phyloP scores from a whole-genome alignment of 768 basidiomycete genomes.

The Clavulina sp. region DNA sequence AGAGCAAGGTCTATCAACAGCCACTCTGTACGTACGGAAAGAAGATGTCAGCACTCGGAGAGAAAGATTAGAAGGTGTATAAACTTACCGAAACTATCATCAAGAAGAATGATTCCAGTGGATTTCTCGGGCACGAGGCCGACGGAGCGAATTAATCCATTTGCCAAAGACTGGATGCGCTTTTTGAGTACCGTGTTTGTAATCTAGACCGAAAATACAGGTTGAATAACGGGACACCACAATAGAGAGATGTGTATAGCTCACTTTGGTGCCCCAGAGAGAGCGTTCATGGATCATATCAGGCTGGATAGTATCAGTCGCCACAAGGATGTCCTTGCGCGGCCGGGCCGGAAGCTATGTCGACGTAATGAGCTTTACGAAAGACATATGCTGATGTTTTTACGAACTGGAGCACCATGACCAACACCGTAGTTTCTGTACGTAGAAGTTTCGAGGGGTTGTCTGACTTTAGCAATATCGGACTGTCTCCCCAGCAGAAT shows the following conservation, averaged over 20 bases:
- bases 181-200: slow-evolving; percentile 55
- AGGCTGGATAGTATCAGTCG: slow-evolving; percentile 47
- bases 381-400: neutral
- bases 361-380: neutral
- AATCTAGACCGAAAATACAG: slow-evolving; percentile 28
- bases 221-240: neutral
- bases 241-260: slow-evolving; percentile 8
- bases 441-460: slow-evolving; percentile 66
- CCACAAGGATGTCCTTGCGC: slow-evolving; percentile 47
- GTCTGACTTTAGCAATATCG: slow-evolving; percentile 67
- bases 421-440: slow-evolving; percentile 80
- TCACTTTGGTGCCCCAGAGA: slow-evolving; percentile 63
- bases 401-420: slow-evolving; percentile 33
- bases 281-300: slow-evolving; percentile 52
- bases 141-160: slow-evolving; percentile 44
- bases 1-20: slow-evolving; percentile 65
- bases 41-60: slow-evolving; percentile 6
- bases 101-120: slow-evolving; percentile 55
- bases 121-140: slow-evolving; percentile 36
- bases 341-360: slow-evolving; percentile 57
- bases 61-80: neutral
- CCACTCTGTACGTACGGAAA: slow-evolving; percentile 37
- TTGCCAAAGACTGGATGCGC: slow-evolving; percentile 53
- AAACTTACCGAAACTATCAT: slow-evolving; percentile 54
- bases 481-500: slow-evolving; percentile 84